phyloP scores from a whole-genome alignment of 345 rosid species.

The Erucastrum elatum region DNA sequence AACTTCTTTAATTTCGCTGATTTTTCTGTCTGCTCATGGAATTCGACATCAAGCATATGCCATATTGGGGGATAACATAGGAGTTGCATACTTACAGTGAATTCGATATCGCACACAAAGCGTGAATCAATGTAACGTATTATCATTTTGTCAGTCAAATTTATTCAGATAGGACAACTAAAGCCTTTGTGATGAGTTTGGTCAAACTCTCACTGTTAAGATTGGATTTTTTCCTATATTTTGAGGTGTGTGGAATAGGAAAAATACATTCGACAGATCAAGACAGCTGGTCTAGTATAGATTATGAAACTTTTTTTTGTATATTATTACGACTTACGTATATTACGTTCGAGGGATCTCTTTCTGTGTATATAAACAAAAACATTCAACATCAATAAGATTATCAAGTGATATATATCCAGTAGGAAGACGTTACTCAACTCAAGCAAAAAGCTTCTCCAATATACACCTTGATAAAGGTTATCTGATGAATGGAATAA shows the following conservation, averaged over 20 bases:
- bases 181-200: not conserved
- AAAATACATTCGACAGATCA: not conserved
- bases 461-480: not conserved
- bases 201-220: not conserved
- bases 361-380: not conserved
- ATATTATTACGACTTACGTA: not conserved
- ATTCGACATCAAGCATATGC: too few species aligned
- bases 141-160: too few species aligned
- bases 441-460: not conserved
- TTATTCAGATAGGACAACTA: not conserved
- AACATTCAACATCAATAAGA: not conserved
- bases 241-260: not conserved
- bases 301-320: not conserved
- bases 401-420: not conserved
- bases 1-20: too few species aligned
- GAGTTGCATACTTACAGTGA: too few species aligned
- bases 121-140: not conserved
- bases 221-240: not conserved
- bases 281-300: not conserved
- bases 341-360: not conserved
- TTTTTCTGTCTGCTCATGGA: too few species aligned
- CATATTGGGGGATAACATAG: too few species aligned
- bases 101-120: not conserved
- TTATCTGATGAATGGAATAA: not conserved
- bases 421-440: not conserved